These are phyloP conservation scores for Pestalotiopsis sp. DNA, from an alignment of 2,329 filamentous ascomycete species.

Conservation along the genomic window DNA sequence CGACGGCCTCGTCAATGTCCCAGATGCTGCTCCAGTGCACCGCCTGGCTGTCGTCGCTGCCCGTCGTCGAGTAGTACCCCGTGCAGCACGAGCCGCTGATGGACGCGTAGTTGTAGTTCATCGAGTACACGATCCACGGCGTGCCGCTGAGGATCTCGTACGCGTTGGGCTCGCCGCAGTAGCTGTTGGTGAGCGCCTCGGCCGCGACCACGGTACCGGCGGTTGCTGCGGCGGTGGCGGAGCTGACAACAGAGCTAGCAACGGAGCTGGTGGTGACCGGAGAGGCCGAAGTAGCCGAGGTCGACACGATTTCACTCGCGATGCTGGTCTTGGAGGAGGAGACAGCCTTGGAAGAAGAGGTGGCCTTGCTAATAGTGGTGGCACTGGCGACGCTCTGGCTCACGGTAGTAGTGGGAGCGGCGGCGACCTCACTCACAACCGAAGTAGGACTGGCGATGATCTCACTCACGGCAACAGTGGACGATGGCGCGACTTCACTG, in stretches of 20 bases:
- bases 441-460: neutral
- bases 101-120: constrained; percentile 43
- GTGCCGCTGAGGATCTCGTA: constrained; percentile 37
- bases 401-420: neutral
- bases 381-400: neutral
- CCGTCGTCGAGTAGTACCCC: constrained; percentile 36
- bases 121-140: constrained; percentile 47
- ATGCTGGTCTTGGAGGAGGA: neutral
- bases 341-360: neutral
- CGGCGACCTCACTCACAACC: neutral
- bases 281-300: neutral
- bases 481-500: neutral
- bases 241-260: neutral
- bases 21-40: constrained; percentile 41
- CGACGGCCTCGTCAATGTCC: constrained; percentile 37
- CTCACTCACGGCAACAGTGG: neutral
- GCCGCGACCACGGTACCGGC: neutral
- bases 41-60: constrained; percentile 30
- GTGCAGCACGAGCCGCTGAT: constrained; percentile 43
- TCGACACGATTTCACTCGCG: neutral
- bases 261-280: no score
- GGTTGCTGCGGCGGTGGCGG: neutral
- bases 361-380: neutral
- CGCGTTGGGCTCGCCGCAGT: constrained; percentile 26
- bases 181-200: constrained; percentile 13